Evolutionary conservation across 2,329 filamentous ascomycete genomes (phyloP).

Genomic region (Sarocladiaceae sp.): DNA sequence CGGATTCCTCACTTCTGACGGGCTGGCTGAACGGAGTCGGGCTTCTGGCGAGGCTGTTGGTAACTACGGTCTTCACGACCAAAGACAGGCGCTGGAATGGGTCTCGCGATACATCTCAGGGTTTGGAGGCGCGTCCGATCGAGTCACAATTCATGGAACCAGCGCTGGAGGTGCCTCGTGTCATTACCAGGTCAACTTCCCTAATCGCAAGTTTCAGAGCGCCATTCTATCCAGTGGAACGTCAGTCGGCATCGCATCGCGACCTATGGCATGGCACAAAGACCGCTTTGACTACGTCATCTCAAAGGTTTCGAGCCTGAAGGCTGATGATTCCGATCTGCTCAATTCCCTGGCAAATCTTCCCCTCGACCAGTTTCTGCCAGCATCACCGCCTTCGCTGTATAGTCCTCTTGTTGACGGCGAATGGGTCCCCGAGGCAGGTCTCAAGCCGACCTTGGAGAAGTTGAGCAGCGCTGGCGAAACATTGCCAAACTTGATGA

Average conservation of each 20-base stretch:
- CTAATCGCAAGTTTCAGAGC: not conserved
- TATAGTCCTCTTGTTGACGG: slow-evolving; percentile 4
- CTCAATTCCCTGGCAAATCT: not conserved
- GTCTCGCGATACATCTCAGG: not conserved
- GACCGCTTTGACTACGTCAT: not conserved
- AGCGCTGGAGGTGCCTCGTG: slow-evolving; percentile 2
- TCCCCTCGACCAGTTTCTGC: not conserved
- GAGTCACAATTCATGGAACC: not conserved
- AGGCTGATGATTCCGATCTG: not conserved
- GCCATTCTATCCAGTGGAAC: slow-evolving; percentile 2
- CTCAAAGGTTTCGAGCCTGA: not conserved
- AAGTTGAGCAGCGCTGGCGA: not conserved
- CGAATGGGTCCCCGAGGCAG: not conserved
- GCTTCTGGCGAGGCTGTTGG: not conserved
- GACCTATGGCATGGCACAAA: not conserved
- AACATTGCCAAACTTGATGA: not conserved
- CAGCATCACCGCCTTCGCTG: not conserved
- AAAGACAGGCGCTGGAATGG: slow-evolving; percentile 7
- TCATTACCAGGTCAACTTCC: slow-evolving; percentile 5
- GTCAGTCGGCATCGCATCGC: not conserved
- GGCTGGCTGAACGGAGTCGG: not conserved
- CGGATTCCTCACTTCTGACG: not conserved
- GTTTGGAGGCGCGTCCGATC: slow-evolving; percentile 2
- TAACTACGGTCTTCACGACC: slow-evolving; percentile 8
- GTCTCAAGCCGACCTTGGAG: not conserved